Percentiles rank a stretch among this genome's conserved stretches.
These are phyloP conservation scores for Cutaneotrichosporon dermatis DNA, from an alignment of 1,284 basidiomycete genomes.

Conservation along the genomic window DNA sequence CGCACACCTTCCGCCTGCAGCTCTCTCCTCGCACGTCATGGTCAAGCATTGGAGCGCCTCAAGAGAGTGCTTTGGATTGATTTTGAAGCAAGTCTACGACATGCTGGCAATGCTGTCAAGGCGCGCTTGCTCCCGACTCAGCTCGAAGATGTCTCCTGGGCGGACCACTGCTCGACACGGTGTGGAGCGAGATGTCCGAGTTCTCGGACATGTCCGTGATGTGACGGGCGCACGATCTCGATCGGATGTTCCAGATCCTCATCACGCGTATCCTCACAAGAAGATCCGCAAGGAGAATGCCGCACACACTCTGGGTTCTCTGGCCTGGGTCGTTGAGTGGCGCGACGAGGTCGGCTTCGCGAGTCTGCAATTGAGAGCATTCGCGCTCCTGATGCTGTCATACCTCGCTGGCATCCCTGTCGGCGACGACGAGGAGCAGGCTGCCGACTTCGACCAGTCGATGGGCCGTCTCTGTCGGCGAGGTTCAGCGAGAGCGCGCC, in stretches of 20 bases:
- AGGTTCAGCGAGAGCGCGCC: conserved; percentile 6
- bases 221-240: conserved; percentile 7
- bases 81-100: conserved; percentile 8
- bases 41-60: conserved; percentile 11
- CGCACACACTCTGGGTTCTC: neutral
- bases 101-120: conserved; percentile 2
- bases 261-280: conserved; percentile 7
- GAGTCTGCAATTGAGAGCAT: conserved; percentile 6
- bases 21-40: conserved; percentile 1
- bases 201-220: conserved; percentile 9
- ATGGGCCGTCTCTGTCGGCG: neutral
- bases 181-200: conserved; percentile 8
- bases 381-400: neutral
- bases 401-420: neutral
- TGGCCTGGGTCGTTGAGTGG: conserved; percentile 9
- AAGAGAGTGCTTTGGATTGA: conserved; percentile 6
- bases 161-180: conserved; percentile 1
- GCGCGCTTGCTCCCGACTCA: conserved; percentile 1
- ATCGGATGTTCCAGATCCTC: conserved; percentile 10
- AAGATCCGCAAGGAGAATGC: conserved; percentile 9
- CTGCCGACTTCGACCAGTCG: neutral
- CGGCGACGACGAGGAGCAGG: neutral
- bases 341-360: conserved; percentile 2
- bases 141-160: conserved; percentile 1
- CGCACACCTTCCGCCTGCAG: conserved; percentile 8